Base-by-base conservation (phyloP, 371 early-diverging fungal genomes). In the Gilbertella persicaria region DNA sequence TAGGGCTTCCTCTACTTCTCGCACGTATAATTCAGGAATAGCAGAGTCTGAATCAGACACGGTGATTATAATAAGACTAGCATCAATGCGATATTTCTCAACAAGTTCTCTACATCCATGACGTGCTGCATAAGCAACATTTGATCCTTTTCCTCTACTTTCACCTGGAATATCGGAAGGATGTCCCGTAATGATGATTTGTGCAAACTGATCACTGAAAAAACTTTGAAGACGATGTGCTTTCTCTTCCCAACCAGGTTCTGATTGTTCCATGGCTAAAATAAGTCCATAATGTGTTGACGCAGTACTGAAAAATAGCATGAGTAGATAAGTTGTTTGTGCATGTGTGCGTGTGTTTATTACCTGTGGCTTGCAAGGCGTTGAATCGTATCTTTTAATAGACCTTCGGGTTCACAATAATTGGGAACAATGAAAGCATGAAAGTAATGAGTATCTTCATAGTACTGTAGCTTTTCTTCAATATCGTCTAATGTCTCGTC, bases 211-310 rank as follows among this genome's bases (percentile, higher is more conserved):
- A 38, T 79, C 75, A 13, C 55, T 58, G 70, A 84, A 90, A 41
- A 58, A 55, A 20, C 49, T 39, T 43, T 73, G 55, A 6, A 91
- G 64, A 8, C 59, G 55, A 33, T 60, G 61, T 17, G 85, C 88
- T 64, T 89, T 91, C n/a, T 52, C 55, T 45, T 67, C 75, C 53
- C 67, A 55, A 3, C 76, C 85, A 19, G 42, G 28, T 65, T 91
- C 91, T 10, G 80, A 68, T 33, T 73, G 79, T 62, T 91, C 91
- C 91, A 91, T 91, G 19, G 90, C 91, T 14, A 88, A 64, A 38
- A 85, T 67, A 24, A 88, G 65, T 38, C 73, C 64, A 53, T 79
- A 82, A 58, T 71, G 56, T 1, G 55, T 52, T 20, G 49, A 35
- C 23, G 77, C 73, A 37, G 58, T 58, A 37, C 75, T 74, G 45